Percentiles rank a stretch among this genome's conserved stretches.
phyloP scores from a whole-genome alignment of 306 rosid species.

The Lathyrus aphaca region DNA sequence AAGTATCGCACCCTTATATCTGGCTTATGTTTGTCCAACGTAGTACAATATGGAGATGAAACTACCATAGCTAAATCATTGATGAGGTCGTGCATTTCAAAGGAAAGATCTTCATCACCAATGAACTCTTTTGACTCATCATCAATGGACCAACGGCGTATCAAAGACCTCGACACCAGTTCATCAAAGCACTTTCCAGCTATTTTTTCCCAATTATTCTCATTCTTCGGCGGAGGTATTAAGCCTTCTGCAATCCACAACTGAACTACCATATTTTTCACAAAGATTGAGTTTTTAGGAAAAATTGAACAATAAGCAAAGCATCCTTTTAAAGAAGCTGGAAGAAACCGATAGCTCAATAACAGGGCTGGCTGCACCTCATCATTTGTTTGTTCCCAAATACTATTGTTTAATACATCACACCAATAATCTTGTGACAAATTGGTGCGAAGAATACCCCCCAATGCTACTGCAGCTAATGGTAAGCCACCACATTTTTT shows the following conservation, averaged over 20 bases:
- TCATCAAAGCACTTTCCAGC: constrained; percentile 30
- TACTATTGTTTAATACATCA: no score
- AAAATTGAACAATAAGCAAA: constrained; percentile 37
- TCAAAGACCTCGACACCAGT: no score
- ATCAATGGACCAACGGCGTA: not conserved
- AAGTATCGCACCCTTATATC: constrained; percentile 22
- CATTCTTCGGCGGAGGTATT: not conserved
- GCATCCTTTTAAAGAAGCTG: constrained; percentile 28
- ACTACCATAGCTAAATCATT: constrained; percentile 40
- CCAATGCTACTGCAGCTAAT: constrained; percentile 44
- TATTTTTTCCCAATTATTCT: constrained; percentile 33
- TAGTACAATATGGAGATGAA: not conserved
- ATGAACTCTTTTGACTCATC: no score
- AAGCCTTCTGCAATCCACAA: constrained; percentile 34
- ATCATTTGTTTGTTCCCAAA: not conserved
- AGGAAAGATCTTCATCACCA: not conserved
- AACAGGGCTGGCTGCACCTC: constrained; percentile 6
- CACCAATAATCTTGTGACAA: not conserved
- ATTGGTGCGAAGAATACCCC: constrained; percentile 44
- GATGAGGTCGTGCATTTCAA: constrained; percentile 42
- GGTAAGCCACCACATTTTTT: constrained; percentile 46
- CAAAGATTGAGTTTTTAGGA: constrained; percentile 18
- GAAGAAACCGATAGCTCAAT: constrained; percentile 14
- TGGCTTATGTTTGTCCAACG: not conserved
- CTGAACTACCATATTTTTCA: constrained; percentile 2